Percentiles rank a stretch among this genome's conserved stretches.
Evolutionary conservation across 495 filamentous ascomycete genomes (phyloP).

Genomic region (Penicillium paxilli): DNA sequence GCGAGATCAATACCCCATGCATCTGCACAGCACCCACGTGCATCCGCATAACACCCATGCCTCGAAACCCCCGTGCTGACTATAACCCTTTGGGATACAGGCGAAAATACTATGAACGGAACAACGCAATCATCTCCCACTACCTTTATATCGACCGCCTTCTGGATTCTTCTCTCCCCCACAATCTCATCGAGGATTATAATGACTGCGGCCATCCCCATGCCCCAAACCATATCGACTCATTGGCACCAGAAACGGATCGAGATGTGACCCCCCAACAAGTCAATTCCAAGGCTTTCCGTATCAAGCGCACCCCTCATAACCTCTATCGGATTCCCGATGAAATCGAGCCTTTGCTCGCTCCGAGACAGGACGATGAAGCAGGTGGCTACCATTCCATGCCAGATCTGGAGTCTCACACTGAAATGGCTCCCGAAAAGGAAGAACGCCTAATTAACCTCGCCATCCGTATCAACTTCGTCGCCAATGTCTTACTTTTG

Average conservation of each 20-base stretch:
- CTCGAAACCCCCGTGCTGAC: background rate
- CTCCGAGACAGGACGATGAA: conserved; percentile 32
- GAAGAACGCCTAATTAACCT: conserved; percentile 66
- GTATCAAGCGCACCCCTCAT: conserved; percentile 75
- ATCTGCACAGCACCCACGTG: no score
- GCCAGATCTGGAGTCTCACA: conserved; percentile 39
- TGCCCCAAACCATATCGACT: background rate
- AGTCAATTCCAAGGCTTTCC: conserved; percentile 19
- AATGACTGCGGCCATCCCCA: conserved; percentile 12
- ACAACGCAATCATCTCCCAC: conserved; percentile 78
- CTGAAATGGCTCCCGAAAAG: conserved; percentile 59
- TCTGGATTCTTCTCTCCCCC: conserved; percentile 83
- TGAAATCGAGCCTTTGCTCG: conserved; percentile 64
- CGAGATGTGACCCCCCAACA: background rate
- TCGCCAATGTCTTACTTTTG: conserved; percentile 78
- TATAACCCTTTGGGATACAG: conserved; percentile 13
- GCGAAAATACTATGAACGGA: conserved; percentile 80
- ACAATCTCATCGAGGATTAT: conserved; percentile 86
- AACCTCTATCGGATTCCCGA: conserved; percentile 75
- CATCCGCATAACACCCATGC: no score
- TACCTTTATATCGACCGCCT: conserved; percentile 92
- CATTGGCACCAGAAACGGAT: background rate
- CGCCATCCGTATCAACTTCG: conserved; percentile 83
- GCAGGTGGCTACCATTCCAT: conserved; percentile 20
- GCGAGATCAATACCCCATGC: no score